A percentile compares a stretch with the other conserved stretches of the same genome.
Evolutionary conservation across 73 alveolate species (phyloP).

Genomic region (Durusdinium trenchii): DNA sequence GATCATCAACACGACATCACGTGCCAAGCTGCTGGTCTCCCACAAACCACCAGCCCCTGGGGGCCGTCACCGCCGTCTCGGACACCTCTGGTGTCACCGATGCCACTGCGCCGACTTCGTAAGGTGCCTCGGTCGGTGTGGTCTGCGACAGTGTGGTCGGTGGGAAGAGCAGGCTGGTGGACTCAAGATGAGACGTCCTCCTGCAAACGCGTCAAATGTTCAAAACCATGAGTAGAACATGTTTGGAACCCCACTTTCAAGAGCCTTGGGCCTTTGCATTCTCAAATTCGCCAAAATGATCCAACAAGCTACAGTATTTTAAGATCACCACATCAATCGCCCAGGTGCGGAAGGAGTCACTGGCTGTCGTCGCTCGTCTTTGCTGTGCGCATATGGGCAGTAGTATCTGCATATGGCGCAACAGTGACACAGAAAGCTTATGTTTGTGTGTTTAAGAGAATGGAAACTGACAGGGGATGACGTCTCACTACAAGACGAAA

Average conservation of each 20-base stretch:
- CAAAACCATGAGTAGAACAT: too few relatives aligned
- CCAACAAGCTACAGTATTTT: too few relatives aligned
- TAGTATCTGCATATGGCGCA: background rate
- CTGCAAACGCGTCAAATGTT: too few relatives aligned
- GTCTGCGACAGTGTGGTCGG: background rate
- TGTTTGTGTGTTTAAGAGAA: too few relatives aligned
- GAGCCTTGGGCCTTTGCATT: too few relatives aligned
- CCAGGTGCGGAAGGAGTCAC: background rate
- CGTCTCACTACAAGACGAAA: too few relatives aligned
- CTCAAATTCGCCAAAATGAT: too few relatives aligned
- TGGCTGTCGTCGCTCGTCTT: conserved; percentile 1
- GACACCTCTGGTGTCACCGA: too few relatives aligned
- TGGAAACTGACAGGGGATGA: too few relatives aligned
- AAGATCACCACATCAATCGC: background rate
- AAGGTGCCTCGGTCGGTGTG: background rate
- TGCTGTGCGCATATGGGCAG: conserved; percentile 67
- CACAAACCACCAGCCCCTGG: conserved; percentile 58
- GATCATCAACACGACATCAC: background rate
- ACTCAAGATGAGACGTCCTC: background rate
- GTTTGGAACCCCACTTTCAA: too few relatives aligned
- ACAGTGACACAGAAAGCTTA: background rate
- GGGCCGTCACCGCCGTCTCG: too few relatives aligned
- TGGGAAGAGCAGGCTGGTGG: background rate
- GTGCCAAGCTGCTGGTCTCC: conserved; percentile 36
- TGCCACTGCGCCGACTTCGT: too few relatives aligned